A percentile compares a stretch with the other conserved stretches of the same genome.
Conservation (phyloP, 371 early-diverging fungal species). For the Actinomucor elegans region DNA sequence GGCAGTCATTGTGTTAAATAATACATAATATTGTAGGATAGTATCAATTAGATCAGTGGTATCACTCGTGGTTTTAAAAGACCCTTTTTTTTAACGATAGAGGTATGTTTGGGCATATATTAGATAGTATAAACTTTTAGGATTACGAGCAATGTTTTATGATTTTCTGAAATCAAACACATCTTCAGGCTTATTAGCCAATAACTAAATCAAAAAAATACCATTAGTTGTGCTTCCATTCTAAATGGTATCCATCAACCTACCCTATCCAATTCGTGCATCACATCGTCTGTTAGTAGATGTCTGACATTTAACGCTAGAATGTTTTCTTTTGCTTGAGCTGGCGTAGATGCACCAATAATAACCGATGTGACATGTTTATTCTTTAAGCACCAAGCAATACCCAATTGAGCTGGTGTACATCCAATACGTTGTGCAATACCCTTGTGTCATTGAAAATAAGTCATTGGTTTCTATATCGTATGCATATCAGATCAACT, state of each 20-base stretch:
- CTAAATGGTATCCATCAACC: neutral
- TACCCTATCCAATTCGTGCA: slow-evolving; percentile 62
- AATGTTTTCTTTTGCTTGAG: slow-evolving; percentile 78
- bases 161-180: slow-evolving; percentile 66
- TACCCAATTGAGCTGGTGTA: slow-evolving; percentile 75
- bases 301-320: slow-evolving; percentile 58
- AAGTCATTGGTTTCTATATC: neutral
- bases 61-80: too few species aligned
- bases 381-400: slow-evolving; percentile 83
- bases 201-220: slow-evolving; percentile 29
- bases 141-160: slow-evolving; percentile 15
- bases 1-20: too few species aligned
- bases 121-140: too few species aligned
- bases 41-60: too few species aligned
- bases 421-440: slow-evolving; percentile 68
- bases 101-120: too few species aligned
- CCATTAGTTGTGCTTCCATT: neutral
- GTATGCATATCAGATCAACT: slow-evolving; percentile 8
- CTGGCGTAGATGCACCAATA: slow-evolving; percentile 70
- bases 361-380: slow-evolving; percentile 60
- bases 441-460: slow-evolving; percentile 35
- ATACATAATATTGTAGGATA: too few species aligned
- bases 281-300: slow-evolving; percentile 68
- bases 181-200: slow-evolving; percentile 72
- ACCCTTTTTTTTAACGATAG: too few species aligned